Percentiles rank a stretch among this genome's conserved stretches.
Conservation (phyloP, 2,329 filamentous ascomycete species). For the Penicillium paneum region DNA sequence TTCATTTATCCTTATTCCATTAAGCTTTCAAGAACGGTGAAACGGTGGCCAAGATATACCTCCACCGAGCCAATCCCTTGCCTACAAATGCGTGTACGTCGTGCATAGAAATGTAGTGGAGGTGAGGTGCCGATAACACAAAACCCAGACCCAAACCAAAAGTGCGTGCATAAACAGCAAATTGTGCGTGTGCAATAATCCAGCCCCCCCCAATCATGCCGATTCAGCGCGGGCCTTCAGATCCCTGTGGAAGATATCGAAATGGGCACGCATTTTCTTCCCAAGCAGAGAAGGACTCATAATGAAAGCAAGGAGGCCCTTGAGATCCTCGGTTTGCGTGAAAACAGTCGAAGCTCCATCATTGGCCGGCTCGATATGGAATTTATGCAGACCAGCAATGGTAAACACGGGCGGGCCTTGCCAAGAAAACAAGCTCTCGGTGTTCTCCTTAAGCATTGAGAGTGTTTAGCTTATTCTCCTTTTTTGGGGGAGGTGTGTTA, state of each 20-base stretch:
- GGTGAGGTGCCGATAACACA: neutral
- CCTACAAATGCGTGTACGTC: neutral
- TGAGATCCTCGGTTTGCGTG: slow-evolving; percentile 23
- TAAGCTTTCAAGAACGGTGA: neutral
- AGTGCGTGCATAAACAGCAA: neutral
- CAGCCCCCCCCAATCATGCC: slow-evolving; percentile 1
- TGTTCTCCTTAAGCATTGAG: slow-evolving; percentile 17
- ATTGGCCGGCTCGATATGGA: slow-evolving; percentile 22
- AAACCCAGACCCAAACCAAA: neutral
- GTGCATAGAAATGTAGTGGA: neutral
- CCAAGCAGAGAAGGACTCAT: slow-evolving; percentile 24
- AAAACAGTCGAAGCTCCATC: slow-evolving; percentile 26
- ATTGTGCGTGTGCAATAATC: neutral
- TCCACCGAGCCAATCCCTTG: neutral
- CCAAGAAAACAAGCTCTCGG: slow-evolving; percentile 25
- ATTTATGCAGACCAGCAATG: slow-evolving; percentile 25
- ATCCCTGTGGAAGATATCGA: slow-evolving; percentile 21
- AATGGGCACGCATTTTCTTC: slow-evolving; percentile 21
- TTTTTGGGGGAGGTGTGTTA: neutral
- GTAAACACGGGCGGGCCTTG: slow-evolving; percentile 29
- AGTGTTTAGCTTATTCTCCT: neutral
- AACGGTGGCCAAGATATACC: neutral
- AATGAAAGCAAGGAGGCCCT: slow-evolving; percentile 22
- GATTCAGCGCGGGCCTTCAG: slow-evolving; percentile 24
- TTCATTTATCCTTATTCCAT: neutral